Conservation (phyloP, 2,329 filamentous ascomycete species). For the Curvularia lunata region DNA sequence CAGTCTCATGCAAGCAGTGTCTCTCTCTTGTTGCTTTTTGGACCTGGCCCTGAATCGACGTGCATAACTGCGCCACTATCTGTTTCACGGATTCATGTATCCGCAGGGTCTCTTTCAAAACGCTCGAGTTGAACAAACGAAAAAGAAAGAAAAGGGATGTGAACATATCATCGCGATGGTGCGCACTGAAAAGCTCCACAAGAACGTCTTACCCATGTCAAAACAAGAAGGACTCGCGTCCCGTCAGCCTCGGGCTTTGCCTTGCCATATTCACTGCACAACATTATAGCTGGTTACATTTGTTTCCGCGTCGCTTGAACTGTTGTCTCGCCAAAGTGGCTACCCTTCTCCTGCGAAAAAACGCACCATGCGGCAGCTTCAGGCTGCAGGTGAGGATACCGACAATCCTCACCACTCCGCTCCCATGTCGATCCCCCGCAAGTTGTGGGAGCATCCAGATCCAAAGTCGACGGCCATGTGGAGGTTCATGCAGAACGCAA, state of each 20-base stretch:
- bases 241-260: not conserved
- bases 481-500: slow-evolving; percentile 63
- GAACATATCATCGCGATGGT: not conserved
- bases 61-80: not conserved
- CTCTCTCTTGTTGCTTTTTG: slow-evolving; percentile 2
- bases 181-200: not conserved
- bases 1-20: not conserved
- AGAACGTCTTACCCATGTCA: not conserved
- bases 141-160: not conserved
- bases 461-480: slow-evolving; percentile 54
- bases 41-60: not conserved
- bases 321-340: not conserved
- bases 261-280: not conserved
- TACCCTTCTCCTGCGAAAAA: not conserved
- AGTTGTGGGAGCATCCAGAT: slow-evolving; percentile 56
- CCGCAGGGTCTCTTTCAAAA: not conserved
- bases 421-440: slow-evolving; percentile 44
- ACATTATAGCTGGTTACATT: not conserved
- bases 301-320: not conserved
- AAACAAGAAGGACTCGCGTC: not conserved
- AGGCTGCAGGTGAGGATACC: slow-evolving; percentile 1
- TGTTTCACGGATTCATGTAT: not conserved
- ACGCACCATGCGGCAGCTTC: not conserved
- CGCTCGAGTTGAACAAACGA: not conserved
- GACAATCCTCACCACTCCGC: slow-evolving; percentile 5